Base-by-base conservation (phyloP, 2,329 filamentous ascomycete genomes). In the Nemania sp. region DNA sequence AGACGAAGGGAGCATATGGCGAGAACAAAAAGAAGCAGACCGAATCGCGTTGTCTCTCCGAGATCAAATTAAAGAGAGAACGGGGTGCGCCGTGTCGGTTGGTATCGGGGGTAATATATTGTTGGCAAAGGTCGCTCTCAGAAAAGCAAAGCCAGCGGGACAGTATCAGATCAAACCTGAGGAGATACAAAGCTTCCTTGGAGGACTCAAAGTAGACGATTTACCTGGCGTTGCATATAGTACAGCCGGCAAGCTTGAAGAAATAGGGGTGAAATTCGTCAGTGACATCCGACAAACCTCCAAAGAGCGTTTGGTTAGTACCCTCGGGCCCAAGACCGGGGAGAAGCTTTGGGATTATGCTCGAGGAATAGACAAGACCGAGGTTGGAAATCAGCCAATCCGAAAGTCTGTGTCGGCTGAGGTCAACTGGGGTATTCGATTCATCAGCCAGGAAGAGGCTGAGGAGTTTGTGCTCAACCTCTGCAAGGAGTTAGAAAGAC, bases 381-480 rank as follows among this genome's bases (percentile, higher is more conserved):
- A 97, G 74, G 91, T 98, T 5, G 94, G 93, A 34, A 90, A 94
- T 59, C 90, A 96, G 70, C 86, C 89, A 0, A 81, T 91, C 15
- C 87, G 95, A 55, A 99, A 98, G 72, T 98, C 94, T 0, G 92
- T 99, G 0, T 98, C 95, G 1, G 94, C 94, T 1, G 95, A 99
- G 73, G 92, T 99, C 64, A 99, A 95, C 69, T 99, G 95, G 95
- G 95, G 96, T 2, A 96, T 99, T 57, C 88, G 95, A 5, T 99
- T 99, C 72, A 87, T 95, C 67, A 96, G 84, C 62, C 92, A 97
- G 71, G 83, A 86, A n/a, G 94, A 99, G 75, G 93, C 92, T 0
- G 94, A 98, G 60, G 91, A 96, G 65, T 99, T 99, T 73, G 83
- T 98, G 32, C 80, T 86, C 63, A 95, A 91, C 66, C 79, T 99